Conservation (phyloP, 1,284 basidiomycete species). For the Sanghuangporus sanghuang region DNA sequence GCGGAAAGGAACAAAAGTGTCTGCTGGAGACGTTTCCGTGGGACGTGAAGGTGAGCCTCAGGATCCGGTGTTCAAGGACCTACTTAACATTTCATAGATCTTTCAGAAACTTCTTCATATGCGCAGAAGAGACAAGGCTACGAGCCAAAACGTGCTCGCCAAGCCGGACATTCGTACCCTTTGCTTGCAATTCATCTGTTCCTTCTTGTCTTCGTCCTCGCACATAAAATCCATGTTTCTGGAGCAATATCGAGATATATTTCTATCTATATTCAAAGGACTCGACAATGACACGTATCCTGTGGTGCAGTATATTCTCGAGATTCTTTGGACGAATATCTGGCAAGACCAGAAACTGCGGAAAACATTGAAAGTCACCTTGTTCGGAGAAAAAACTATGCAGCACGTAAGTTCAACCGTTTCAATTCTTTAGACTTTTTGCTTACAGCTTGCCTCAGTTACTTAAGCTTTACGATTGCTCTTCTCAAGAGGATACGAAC, state of each 20-base stretch:
- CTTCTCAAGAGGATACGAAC: conserved; percentile 44
- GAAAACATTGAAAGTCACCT: conserved; percentile 57
- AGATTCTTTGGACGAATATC: conserved; percentile 61
- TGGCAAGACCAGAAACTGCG: conserved; percentile 69
- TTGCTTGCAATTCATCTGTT: conserved; percentile 63
- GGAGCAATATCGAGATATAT: conserved; percentile 58
- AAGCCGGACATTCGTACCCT: conserved; percentile 65
- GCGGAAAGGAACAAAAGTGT: conserved; percentile 55
- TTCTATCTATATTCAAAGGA: conserved; percentile 65
- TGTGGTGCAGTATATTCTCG: conserved; percentile 52
- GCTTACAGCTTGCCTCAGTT: conserved; percentile 39
- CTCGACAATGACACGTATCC: conserved; percentile 56
- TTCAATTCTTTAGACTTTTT: neutral
- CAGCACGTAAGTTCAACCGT: conserved; percentile 41
- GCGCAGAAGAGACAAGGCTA: conserved; percentile 51
- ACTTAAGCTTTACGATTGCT: conserved; percentile 62
- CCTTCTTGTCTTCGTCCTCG: conserved; percentile 52
- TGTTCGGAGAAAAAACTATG: conserved; percentile 62
- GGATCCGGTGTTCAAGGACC: conserved; percentile 11
- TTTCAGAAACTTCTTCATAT: conserved; percentile 63
- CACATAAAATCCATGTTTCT: conserved; percentile 58
- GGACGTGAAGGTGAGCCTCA: conserved; percentile 58
- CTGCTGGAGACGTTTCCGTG: conserved; percentile 66
- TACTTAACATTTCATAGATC: conserved; percentile 35
- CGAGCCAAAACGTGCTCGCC: conserved; percentile 33